Percentiles rank a stretch among this genome's conserved stretches.
These are phyloP conservation scores for Talaromyces sp. DNA, from an alignment of 2,329 filamentous ascomycete genomes.

Conservation along the genomic window DNA sequence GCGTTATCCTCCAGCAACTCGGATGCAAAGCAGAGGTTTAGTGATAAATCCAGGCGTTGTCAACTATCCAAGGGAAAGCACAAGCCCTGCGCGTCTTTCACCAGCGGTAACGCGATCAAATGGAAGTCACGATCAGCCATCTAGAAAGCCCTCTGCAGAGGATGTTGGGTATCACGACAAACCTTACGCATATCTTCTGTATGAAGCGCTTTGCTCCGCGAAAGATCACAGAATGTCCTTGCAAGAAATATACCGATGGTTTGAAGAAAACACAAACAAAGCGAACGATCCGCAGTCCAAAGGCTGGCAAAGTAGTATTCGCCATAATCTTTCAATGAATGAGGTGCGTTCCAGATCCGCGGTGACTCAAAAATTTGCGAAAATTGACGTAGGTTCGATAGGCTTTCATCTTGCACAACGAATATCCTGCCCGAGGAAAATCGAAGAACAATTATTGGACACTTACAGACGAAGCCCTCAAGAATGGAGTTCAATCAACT, in stretches of 20 bases:
- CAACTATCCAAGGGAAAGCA: background rate
- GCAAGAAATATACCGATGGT: slow-evolving; percentile 89
- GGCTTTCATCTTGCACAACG: slow-evolving; percentile 22
- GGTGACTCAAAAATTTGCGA: background rate
- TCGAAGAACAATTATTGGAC: slow-evolving; percentile 16
- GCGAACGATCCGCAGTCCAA: slow-evolving; percentile 57
- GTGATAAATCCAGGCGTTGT: background rate
- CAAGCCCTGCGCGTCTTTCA: background rate
- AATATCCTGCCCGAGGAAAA: slow-evolving; percentile 4
- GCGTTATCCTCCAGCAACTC: background rate
- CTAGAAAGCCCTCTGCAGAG: background rate
- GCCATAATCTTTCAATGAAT: slow-evolving; percentile 96
- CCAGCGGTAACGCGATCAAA: background rate
- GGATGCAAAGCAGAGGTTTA: background rate
- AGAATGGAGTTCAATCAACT: slow-evolving; percentile 14
- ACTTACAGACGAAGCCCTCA: slow-evolving; percentile 14
- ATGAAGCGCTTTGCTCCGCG: slow-evolving; percentile 66
- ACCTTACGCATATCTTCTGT: slow-evolving; percentile 81
- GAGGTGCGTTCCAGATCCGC: slow-evolving; percentile 55
- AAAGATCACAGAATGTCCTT: slow-evolving; percentile 69
- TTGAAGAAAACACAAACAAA: slow-evolving; percentile 75
- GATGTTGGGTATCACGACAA: slow-evolving; percentile 40
- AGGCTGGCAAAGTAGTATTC: slow-evolving; percentile 94
- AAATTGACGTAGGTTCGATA: slow-evolving; percentile 12
- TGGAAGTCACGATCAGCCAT: background rate